Evolutionary conservation across 192 early-diverging fungal genomes (phyloP).

Genomic region (Coemansia sp.): DNA sequence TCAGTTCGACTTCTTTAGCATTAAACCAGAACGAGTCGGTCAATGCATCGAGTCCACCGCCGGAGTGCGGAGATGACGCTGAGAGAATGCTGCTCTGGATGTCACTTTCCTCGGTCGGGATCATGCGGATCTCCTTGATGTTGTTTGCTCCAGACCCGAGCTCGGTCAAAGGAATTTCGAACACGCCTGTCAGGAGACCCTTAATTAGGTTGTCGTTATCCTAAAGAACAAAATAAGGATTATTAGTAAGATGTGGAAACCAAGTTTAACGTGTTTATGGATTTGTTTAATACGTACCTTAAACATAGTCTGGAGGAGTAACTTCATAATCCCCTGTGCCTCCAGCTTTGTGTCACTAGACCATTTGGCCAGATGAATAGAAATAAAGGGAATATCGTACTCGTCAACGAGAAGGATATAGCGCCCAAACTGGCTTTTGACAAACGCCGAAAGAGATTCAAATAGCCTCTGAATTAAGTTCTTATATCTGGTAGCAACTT

Average conservation of each 20-base stretch:
- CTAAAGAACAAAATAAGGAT: background rate
- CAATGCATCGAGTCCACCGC: slow-evolving; percentile 24
- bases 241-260: too few relatives aligned
- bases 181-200: slow-evolving; percentile 31
- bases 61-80: slow-evolving; percentile 33
- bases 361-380: slow-evolving; percentile 16
- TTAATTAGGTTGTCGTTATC: slow-evolving; percentile 25
- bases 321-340: too few relatives aligned
- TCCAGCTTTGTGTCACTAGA: slow-evolving; percentile 7
- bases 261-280: too few relatives aligned
- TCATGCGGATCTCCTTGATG: too few relatives aligned
- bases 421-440: slow-evolving; percentile 11
- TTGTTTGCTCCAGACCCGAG: too few relatives aligned
- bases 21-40: too few relatives aligned
- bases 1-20: too few relatives aligned
- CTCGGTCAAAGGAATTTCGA: too few relatives aligned
- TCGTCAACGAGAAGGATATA: slow-evolving; percentile 35
- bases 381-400: too few relatives aligned
- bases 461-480: slow-evolving; percentile 6
- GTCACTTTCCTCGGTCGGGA: too few relatives aligned
- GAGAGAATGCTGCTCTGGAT: too few relatives aligned
- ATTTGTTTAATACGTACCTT: slow-evolving; percentile 40
- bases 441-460: slow-evolving; percentile 12
- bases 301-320: slow-evolving; percentile 26
- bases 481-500: too few relatives aligned